Evolutionary conservation across 75 land plant genomes (phyloP).

Genomic region (Pinus taeda): DNA sequence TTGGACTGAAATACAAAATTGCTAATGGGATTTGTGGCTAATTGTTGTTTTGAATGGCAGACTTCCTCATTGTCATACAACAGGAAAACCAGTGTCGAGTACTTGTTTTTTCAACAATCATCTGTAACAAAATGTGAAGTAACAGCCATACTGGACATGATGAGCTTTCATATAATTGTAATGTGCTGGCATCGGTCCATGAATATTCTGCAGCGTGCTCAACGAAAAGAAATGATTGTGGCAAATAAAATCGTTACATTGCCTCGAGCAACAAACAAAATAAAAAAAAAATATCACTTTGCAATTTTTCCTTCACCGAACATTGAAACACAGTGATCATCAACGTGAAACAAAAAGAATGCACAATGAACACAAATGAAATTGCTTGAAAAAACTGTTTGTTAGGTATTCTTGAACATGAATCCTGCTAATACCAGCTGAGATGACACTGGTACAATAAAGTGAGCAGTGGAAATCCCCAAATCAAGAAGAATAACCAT

Average conservation of each 20-base stretch:
- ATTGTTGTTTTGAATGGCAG: conserved; percentile 50
- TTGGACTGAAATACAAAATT: conserved; percentile 64
- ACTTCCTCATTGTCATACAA: conserved; percentile 59
- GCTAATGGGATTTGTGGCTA: conserved; percentile 53
- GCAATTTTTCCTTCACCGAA: conserved; percentile 4
- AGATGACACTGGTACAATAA: conserved; percentile 19
- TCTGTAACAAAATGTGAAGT: conserved; percentile 13
- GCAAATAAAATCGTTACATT: no score
- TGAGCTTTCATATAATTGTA: neutral
- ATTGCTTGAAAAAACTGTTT: conserved; percentile 46
- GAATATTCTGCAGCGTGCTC: neutral
- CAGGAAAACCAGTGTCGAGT: conserved; percentile 45
- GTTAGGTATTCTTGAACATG: conserved; percentile 74
- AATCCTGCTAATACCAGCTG: conserved; percentile 30
- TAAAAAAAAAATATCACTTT: neutral
- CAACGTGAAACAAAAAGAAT: conserved; percentile 50
- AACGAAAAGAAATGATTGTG: neutral
- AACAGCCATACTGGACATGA: no score
- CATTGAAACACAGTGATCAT: conserved; percentile 60
- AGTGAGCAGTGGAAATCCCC: conserved; percentile 34
- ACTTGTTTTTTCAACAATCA: conserved; percentile 62
- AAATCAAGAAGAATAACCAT: conserved; percentile 17
- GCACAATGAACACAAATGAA: conserved; percentile 61
- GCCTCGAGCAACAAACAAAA: no score
- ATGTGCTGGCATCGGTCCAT: neutral